Base-by-base conservation (phyloP, 805 yeast genomes). In the Yarrowia phangngaensis region DNA sequence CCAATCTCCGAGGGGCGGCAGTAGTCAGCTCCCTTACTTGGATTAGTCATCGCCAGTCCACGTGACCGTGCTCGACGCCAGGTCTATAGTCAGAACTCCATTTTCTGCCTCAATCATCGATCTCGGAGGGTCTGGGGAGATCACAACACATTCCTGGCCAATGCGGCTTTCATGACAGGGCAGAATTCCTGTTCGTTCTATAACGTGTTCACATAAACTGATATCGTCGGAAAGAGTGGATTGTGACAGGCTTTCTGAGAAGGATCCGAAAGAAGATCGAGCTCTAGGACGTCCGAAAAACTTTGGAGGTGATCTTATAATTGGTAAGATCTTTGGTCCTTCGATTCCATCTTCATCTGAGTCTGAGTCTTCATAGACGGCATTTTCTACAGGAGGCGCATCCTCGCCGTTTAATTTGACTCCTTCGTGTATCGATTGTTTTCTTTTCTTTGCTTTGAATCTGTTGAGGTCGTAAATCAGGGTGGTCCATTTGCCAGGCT, bases 191-290 rank as follows among this genome's bases (percentile, higher is more conserved):
- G 24, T 17, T 8, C 22, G 17, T 6, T 36, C 23, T n/a, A 13
- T 26, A 16, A 38, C 45, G n/a, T 24, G 45, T 9, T 38, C 45
- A 13, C 45, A 38, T 6, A 38, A 23, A 11, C 45, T 38, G 12
- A 38, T 38, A 9, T 38, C 45, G 45, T 38, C 45, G 7, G 45
- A 38, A 7, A 38, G 17, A 9, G 45, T 17, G 7, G 45, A 38
- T 32, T 38, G 45, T 11, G 45, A 38, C 32, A 26, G 31, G 11
- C 19, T n/a, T 9, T 38, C 45, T 1, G 45, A 38, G 11, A 38
- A 38, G 9, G 45, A 38, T 3, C 45, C 45, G 15, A 38, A 38
- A 13, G 45, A 38, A 22, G 45, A 38, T 13, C 45, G 17, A 13
- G 45, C 45, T 19, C 45, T 13, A 13, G 15, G 32, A 8, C 45